phyloP scores from a whole-genome alignment of 768 basidiomycete species.

The Mycena crocata region DNA sequence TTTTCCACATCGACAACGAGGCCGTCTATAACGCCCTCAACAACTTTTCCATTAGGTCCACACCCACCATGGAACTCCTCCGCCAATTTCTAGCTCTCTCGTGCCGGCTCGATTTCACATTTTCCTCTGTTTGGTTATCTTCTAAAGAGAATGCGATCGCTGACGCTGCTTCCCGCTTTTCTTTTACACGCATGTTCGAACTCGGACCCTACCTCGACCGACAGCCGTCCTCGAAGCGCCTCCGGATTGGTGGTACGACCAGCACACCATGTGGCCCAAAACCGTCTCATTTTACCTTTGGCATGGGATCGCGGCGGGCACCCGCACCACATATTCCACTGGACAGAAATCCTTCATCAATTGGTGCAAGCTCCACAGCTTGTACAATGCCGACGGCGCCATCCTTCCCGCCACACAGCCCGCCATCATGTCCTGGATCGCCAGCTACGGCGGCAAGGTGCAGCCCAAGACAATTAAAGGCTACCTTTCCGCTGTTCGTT shows the following conservation, averaged over 20 bases:
- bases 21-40: neutral
- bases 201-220: slow-evolving; percentile 35
- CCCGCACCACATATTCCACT: slow-evolving; percentile 43
- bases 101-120: slow-evolving; percentile 34
- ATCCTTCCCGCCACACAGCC: slow-evolving; percentile 30
- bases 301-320: slow-evolving; percentile 45
- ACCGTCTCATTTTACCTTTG: slow-evolving; percentile 41
- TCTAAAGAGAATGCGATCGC: slow-evolving; percentile 38
- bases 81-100: slow-evolving; percentile 33
- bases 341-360: slow-evolving; percentile 46
- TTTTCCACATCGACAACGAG: slow-evolving; percentile 30
- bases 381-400: slow-evolving; percentile 17
- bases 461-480: slow-evolving; percentile 42
- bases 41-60: slow-evolving; percentile 9
- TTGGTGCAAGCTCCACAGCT: slow-evolving; percentile 35
- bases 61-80: too few species aligned
- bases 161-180: slow-evolving; percentile 44
- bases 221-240: slow-evolving; percentile 29
- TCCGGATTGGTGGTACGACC: too few species aligned
- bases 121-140: too few species aligned
- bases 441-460: slow-evolving; percentile 16
- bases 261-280: neutral
- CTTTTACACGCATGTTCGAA: slow-evolving; percentile 39
- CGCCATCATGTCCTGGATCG: slow-evolving; percentile 39
- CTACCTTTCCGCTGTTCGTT: slow-evolving; percentile 39